Percentiles rank a stretch among this genome's conserved stretches.
Conservation (phyloP, 202 grass and related monocot genomes). For the Schoenoplectus tabernaemontani region DNA sequence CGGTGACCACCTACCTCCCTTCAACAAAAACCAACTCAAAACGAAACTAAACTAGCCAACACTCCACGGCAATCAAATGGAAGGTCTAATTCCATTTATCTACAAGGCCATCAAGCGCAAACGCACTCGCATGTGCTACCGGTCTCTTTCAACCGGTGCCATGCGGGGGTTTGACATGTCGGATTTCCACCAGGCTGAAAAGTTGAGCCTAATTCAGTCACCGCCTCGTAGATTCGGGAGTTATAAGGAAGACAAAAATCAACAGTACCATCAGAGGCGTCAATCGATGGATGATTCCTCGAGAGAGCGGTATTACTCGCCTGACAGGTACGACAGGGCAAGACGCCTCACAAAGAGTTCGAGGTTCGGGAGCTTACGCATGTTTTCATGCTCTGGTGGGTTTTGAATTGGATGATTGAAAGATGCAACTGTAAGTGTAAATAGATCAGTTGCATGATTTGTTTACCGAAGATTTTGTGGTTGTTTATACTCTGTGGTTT, state of each 20-base stretch:
- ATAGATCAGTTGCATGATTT: background rate
- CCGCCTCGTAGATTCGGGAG: background rate
- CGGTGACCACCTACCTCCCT: background rate
- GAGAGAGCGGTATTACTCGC: conserved; percentile 38
- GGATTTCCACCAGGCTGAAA: conserved; percentile 12
- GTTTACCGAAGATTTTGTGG: background rate
- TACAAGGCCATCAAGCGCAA: conserved; percentile 67
- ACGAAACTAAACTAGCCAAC: conserved; percentile 13
- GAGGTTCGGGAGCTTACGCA: conserved; percentile 37
- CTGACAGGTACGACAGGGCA: background rate
- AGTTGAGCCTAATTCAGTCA: background rate
- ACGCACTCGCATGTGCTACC: conserved; percentile 43
- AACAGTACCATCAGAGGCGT: conserved; percentile 40
- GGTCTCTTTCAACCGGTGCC: conserved; percentile 39
- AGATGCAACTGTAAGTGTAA: background rate
- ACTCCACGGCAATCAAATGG: conserved; percentile 28
- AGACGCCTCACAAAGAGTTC: background rate
- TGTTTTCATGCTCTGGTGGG: conserved; percentile 61
- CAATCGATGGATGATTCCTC: conserved; percentile 55
- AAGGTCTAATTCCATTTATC: conserved; percentile 83
- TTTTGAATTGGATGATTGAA: conserved; percentile 21
- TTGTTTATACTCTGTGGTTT: background rate
- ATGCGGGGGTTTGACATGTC: conserved; percentile 11
- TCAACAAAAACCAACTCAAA: background rate
- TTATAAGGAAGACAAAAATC: conserved; percentile 15